A percentile compares a stretch with the other conserved stretches of the same genome.
phyloP scores from a whole-genome alignment of 2,329 filamentous ascomycete species.

The Acarospora socialis region DNA sequence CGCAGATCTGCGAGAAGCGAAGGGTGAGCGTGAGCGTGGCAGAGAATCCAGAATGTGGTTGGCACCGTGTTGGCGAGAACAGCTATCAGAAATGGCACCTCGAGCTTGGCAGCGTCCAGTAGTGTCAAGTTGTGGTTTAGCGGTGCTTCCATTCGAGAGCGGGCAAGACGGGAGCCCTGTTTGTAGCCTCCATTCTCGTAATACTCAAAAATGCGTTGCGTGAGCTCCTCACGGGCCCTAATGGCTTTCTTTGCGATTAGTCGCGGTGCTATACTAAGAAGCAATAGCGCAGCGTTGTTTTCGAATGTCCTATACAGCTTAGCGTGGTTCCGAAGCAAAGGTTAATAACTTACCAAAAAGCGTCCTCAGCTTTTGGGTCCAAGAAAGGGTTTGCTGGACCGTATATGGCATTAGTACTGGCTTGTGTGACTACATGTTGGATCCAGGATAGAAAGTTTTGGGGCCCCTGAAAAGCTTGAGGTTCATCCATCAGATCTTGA shows the following conservation, averaged over 20 bases:
- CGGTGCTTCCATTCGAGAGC: conserved; percentile 22
- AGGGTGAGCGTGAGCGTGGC: conserved; percentile 23
- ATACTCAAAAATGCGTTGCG: conserved; percentile 22
- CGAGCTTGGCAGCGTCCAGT: conserved; percentile 22
- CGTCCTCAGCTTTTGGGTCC: conserved; percentile 22
- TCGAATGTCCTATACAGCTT: no score
- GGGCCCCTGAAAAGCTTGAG: no score
- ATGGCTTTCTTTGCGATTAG: conserved; percentile 22
- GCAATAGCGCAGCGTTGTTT: conserved; percentile 11
- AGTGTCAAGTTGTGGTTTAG: conserved; percentile 18
- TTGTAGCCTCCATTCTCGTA: conserved; percentile 23
- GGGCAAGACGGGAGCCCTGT: conserved; percentile 23
- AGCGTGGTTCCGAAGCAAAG: no score
- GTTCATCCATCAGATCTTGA: no score
- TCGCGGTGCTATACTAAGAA: conserved; percentile 16
- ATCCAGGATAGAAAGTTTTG: no score
- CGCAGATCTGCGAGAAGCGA: conserved; percentile 17
- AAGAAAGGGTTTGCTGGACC: no score
- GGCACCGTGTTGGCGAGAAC: conserved; percentile 28
- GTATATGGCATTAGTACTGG: no score
- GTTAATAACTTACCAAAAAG: conserved; percentile 21
- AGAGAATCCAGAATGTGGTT: conserved; percentile 27
- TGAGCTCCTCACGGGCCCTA: conserved; percentile 21
- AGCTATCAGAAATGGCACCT: conserved; percentile 26
- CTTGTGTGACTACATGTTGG: no score